Evolutionary conservation across 495 filamentous ascomycete genomes (phyloP).

Genomic region (Penicillium coprophilum): DNA sequence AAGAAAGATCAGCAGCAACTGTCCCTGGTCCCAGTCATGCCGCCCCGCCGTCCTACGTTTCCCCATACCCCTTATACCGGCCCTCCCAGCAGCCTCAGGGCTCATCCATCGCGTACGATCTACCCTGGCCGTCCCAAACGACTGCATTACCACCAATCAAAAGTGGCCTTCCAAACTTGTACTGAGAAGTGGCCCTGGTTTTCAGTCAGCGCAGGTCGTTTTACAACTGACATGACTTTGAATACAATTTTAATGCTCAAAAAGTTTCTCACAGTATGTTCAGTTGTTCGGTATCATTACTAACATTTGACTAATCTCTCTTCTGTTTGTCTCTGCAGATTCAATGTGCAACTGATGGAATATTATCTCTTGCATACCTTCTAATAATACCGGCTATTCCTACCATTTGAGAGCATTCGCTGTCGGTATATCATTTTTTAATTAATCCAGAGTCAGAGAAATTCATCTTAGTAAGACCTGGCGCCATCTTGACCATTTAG

Average conservation of each 20-base stretch:
- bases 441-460: neutral
- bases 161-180: neutral
- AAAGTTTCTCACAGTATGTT: neutral
- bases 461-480: neutral
- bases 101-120: neutral
- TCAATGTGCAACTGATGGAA: neutral
- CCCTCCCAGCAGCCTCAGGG: neutral
- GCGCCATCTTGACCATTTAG: neutral
- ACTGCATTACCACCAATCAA: neutral
- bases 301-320: neutral
- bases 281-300: neutral
- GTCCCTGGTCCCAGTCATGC: neutral
- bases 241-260: neutral
- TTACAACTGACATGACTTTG: neutral
- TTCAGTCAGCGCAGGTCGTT: neutral
- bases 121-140: neutral
- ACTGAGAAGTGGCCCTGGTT: neutral
- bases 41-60: neutral
- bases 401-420: neutral
- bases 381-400: neutral
- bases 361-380: neutral
- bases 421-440: neutral
- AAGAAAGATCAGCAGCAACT: neutral
- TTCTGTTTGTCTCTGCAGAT: neutral
- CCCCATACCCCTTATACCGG: neutral